Evolutionary conservation across 2,329 filamentous ascomycete genomes (phyloP).

Genomic region (Magnaporthiopsis incrustans): DNA sequence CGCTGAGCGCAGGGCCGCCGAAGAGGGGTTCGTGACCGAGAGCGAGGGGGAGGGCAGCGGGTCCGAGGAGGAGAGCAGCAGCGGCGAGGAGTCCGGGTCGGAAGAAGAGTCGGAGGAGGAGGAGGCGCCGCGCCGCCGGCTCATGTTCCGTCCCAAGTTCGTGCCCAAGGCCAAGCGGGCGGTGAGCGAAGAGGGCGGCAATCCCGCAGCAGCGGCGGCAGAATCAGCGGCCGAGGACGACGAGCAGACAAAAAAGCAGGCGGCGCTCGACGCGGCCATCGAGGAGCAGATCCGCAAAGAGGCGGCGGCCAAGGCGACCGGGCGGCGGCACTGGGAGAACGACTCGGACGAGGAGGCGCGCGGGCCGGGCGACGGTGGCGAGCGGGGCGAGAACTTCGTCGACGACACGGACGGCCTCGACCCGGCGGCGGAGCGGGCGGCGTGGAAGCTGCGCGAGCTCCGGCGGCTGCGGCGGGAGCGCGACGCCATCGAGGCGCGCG

Average conservation of each 20-base stretch:
- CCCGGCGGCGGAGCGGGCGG: slow-evolving; percentile 78
- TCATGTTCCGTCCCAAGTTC: slow-evolving; percentile 58
- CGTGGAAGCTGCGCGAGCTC: slow-evolving; percentile 90
- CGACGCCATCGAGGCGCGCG: slow-evolving; percentile 72
- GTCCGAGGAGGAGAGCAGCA: slow-evolving; percentile 15
- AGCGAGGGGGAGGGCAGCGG: slow-evolving; percentile 38
- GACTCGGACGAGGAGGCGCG: slow-evolving; percentile 42
- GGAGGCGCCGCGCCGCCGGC: slow-evolving; percentile 45
- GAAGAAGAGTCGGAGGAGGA: slow-evolving; percentile 40
- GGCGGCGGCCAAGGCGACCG: slow-evolving; percentile 63
- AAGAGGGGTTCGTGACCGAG: slow-evolving; percentile 57
- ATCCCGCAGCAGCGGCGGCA: slow-evolving; percentile 20
- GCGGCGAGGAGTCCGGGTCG: slow-evolving; percentile 31
- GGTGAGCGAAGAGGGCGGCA: slow-evolving; percentile 15
- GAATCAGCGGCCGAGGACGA: slow-evolving; percentile 19
- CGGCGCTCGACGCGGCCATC: slow-evolving; percentile 69
- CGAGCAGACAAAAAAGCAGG: slow-evolving; percentile 56
- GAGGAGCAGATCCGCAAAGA: slow-evolving; percentile 85
- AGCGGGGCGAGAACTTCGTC: slow-evolving; percentile 62
- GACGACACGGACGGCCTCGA: slow-evolving; percentile 86
- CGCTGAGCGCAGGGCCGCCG: slow-evolving; percentile 43
- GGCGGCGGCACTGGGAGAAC: slow-evolving; percentile 83
- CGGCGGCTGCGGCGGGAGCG: slow-evolving; percentile 82
- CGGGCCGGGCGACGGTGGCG: slow-evolving; percentile 16
- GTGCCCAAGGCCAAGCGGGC: slow-evolving; percentile 49